Base-by-base conservation (phyloP, 2,329 filamentous ascomycete genomes). In the Blumeria graminis region DNA sequence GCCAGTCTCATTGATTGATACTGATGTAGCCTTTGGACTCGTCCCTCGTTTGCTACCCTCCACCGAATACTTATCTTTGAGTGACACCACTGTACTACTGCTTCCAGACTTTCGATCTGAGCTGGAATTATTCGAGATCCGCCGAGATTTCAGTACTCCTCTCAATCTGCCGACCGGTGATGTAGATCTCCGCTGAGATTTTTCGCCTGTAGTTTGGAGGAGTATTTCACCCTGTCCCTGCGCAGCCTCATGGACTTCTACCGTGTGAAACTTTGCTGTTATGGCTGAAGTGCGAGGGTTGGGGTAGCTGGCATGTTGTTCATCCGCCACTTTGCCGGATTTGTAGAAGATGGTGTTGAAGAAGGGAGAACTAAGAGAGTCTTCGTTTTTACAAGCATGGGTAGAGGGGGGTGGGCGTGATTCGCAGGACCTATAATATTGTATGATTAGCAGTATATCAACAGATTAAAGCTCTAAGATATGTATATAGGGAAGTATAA, bases 81-180 rank as follows among this genome's bases (percentile, higher is more conserved):
- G 22, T 28, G 22, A 28, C 4, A 28, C 22, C 22, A 56, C 58
- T 16, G 57, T 43, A 16, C 51, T 58, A 38, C 35, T 59, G 39
- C 57, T 61, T 53, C 59, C 61, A 46, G 61, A 55, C 57, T 65
- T 63, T 22, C 68, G 65, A 58, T 75, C 73, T 35, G 71, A 71
- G 61, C 71, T 75, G 57, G 70, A 69, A 59, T 69, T 72, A 57
- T 69, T 73, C 33, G 68, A 64, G 59, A 63, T 69, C 41, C 61
- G 61, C 45, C 59, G 60, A 22, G 74, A 71, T 58, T 71, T 76
- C 63, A 92, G 86, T 11, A 82, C 83, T 64, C 82, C 80, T 66
- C 77, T 83, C 59, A 90, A 71, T 64, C 81, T 85, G 64, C 80
- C 77, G 55, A 76, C 79, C 10, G 84, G 83, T 9, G 86, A 89